Percentiles rank a stretch among this genome's conserved stretches.
These are phyloP conservation scores for Mortierella antarctica DNA, from an alignment of 192 early-diverging fungal species.

Conservation along the genomic window DNA sequence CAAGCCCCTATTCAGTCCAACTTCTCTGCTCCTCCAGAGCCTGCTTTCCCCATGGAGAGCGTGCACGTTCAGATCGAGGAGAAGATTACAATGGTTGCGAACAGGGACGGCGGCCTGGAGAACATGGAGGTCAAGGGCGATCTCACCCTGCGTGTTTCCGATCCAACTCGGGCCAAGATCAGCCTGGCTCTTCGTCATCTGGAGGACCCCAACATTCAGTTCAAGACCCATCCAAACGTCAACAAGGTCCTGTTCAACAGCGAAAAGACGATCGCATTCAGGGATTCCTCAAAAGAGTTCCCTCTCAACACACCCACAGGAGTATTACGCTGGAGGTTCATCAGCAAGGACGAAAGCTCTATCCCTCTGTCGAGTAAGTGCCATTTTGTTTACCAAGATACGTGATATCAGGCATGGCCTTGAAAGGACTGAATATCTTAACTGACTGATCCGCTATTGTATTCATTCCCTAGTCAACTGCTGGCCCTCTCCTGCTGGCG, in stretches of 20 bases:
- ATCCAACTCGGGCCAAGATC: constrained; percentile 70
- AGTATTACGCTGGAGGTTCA: constrained; percentile 90
- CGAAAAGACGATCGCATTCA: constrained; percentile 79
- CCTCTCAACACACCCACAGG: constrained; percentile 86
- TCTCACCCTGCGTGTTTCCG: constrained; percentile 82
- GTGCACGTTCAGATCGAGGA: constrained; percentile 92
- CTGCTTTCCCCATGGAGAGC: constrained; percentile 67
- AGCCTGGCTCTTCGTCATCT: constrained; percentile 69
- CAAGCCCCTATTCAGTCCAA: constrained; percentile 12
- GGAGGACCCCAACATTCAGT: constrained; percentile 78
- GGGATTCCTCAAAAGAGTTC: constrained; percentile 85
- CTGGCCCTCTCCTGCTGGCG: constrained; percentile 94
- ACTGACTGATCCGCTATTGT: constrained; percentile 6
- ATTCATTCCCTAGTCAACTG: constrained; percentile 80
- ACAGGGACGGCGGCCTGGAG: constrained; percentile 92
- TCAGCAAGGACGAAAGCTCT: constrained; percentile 82
- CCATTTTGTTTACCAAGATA: background rate
- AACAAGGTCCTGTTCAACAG: constrained; percentile 89
- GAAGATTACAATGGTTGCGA: constrained; percentile 83
- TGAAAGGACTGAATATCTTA: too few species aligned
- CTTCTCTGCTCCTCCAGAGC: constrained; percentile 36
- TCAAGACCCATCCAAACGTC: constrained; percentile 98
- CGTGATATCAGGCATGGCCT: too few species aligned
- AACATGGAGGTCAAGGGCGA: constrained; percentile 95
- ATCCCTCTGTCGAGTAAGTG: constrained; percentile 83